phyloP scores from a whole-genome alignment of 768 basidiomycete genomes.

The Russula dissimulans region DNA sequence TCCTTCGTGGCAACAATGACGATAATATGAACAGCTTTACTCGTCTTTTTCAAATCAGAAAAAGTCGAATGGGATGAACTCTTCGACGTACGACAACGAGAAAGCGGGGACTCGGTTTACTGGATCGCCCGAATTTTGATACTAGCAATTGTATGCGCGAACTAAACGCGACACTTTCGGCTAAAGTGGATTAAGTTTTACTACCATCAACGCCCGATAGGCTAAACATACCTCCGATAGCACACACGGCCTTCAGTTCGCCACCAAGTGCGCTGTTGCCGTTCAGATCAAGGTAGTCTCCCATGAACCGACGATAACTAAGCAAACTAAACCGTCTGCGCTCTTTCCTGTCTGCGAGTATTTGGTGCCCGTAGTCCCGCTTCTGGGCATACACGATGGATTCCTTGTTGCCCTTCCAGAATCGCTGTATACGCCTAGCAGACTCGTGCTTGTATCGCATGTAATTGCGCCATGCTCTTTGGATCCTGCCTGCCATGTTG shows the following conservation, averaged over 20 bases:
- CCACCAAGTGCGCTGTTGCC: conserved; percentile 70
- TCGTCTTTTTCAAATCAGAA: conserved; percentile 42
- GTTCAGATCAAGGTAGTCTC: conserved; percentile 91
- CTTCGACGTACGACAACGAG: conserved; percentile 65
- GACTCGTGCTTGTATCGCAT: conserved; percentile 93
- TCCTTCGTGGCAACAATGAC: conserved; percentile 47
- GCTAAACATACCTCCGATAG: conserved; percentile 52
- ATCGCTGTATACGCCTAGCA: conserved; percentile 88
- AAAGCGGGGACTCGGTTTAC: conserved; percentile 86
- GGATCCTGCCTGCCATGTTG: conserved; percentile 96
- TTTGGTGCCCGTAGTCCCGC: conserved; percentile 91
- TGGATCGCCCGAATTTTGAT: conserved; percentile 77
- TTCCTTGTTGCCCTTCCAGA: conserved; percentile 99
- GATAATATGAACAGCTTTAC: conserved; percentile 77
- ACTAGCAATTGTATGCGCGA: conserved; percentile 73
- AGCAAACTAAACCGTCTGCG: conserved; percentile 86
- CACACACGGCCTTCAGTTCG: conserved; percentile 62
- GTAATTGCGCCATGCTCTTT: conserved; percentile 93
- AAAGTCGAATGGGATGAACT: neutral
- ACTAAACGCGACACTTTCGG: conserved; percentile 79
- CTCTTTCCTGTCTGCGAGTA: conserved; percentile 88
- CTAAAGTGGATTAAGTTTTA: conserved; percentile 27
- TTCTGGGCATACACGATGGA: conserved; percentile 78
- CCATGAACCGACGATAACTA: conserved; percentile 89
- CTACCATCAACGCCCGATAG: neutral